Conservation (phyloP, 1,139 yeast species). For the Yamadazyma epiphylla region DNA sequence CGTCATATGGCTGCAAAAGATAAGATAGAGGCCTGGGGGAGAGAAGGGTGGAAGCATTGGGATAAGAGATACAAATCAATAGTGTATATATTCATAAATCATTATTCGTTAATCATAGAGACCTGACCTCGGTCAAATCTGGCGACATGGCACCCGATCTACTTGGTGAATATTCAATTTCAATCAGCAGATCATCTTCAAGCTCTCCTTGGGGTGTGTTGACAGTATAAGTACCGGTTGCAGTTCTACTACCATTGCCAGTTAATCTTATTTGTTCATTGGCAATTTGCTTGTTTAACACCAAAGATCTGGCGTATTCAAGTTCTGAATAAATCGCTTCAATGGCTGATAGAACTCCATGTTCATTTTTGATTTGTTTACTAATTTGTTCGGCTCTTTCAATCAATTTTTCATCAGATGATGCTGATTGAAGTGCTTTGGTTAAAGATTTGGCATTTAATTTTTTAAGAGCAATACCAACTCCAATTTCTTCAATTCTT, state of each 20-base stretch:
- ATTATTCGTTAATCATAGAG: no score
- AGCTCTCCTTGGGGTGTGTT: slow-evolving; percentile 6
- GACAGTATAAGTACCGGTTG: slow-evolving; percentile 4
- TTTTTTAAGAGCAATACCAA: slow-evolving; percentile 70
- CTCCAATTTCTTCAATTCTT: slow-evolving; percentile 85
- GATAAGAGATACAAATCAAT: no score
- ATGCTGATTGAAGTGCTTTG: slow-evolving; percentile 64
- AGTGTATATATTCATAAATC: no score
- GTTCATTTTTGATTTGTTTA: slow-evolving; percentile 57
- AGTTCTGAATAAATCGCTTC: slow-evolving; percentile 72
- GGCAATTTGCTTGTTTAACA: slow-evolving; percentile 13
- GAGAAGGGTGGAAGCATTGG: no score
- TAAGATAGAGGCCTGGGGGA: no score
- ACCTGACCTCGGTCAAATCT: no score
- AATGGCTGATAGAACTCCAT: slow-evolving; percentile 79
- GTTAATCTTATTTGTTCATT: slow-evolving; percentile 10
- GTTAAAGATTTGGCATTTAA: slow-evolving; percentile 61
- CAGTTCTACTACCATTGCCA: slow-evolving; percentile 4
- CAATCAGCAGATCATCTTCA: slow-evolving; percentile 8
- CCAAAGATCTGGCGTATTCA: slow-evolving; percentile 65
- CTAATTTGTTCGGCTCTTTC: slow-evolving; percentile 65
- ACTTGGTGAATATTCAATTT: slow-evolving; percentile 6
- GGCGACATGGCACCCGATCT: no score
- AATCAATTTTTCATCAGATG: slow-evolving; percentile 62
- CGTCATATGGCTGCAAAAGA: no score